Percentiles rank a stretch among this genome's conserved stretches.
phyloP scores from a whole-genome alignment of 1,284 basidiomycete species.

The Leccinum insigne region DNA sequence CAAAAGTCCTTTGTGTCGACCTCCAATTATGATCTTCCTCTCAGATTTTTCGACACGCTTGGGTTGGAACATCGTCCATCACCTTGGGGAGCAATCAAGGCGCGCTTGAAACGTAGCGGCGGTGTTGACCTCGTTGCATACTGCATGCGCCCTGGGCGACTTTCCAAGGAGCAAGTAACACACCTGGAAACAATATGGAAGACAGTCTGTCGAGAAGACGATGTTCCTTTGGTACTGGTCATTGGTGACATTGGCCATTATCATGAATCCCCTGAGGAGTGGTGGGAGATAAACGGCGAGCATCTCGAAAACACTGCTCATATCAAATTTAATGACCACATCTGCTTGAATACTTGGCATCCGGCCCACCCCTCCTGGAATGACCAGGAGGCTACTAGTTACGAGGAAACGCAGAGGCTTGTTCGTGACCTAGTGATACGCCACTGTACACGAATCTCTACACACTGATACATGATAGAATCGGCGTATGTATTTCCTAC shows the following conservation, averaged over 20 bases:
- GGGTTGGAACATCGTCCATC: conserved; percentile 24
- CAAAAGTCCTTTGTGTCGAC: neutral
- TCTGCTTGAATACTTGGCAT: conserved; percentile 24
- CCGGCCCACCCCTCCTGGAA: conserved; percentile 26
- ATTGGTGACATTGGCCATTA: conserved; percentile 25
- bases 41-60: conserved; percentile 25
- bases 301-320: conserved; percentile 4
- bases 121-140: conserved; percentile 23
- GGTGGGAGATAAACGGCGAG: conserved; percentile 31
- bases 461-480: conserved; percentile 12
- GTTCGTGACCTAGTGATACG: conserved; percentile 21
- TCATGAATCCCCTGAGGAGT: conserved; percentile 25
- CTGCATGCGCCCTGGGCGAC: conserved; percentile 27
- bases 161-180: conserved; percentile 20
- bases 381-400: conserved; percentile 6
- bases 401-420: conserved; percentile 22
- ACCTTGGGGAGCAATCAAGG: conserved; percentile 20
- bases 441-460: conserved; percentile 6
- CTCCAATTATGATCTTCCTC: neutral
- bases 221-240: conserved; percentile 26
- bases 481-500: neutral
- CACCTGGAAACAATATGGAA: conserved; percentile 21
- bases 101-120: conserved; percentile 15
- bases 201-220: conserved; percentile 17
- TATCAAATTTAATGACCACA: conserved; percentile 24